A percentile compares a stretch with the other conserved stretches of the same genome.
phyloP scores from a whole-genome alignment of 2,329 filamentous ascomycete genomes.

The Pestalotiopsis sp. region DNA sequence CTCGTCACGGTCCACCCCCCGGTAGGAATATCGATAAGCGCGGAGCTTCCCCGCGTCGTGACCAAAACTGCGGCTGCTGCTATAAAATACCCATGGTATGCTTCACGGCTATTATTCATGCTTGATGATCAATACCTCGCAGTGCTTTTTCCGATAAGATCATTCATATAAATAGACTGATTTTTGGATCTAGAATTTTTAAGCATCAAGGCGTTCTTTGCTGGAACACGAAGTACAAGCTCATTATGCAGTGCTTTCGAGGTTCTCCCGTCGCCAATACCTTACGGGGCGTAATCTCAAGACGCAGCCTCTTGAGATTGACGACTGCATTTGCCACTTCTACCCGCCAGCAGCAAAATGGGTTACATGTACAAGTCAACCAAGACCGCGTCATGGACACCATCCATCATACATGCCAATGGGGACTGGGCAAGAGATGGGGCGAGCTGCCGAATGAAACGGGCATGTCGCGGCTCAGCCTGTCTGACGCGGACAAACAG shows the following conservation, averaged over 20 bases:
- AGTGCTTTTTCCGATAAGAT: too few relatives aligned
- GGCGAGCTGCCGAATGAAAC: conserved; percentile 60
- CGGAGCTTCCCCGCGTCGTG: not conserved
- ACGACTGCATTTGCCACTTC: not conserved
- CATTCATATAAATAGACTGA: too few relatives aligned
- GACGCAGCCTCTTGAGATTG: not conserved
- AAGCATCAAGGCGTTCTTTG: not conserved
- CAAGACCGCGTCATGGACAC: conserved; percentile 15
- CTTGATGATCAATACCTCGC: too few relatives aligned
- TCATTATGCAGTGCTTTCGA: not conserved
- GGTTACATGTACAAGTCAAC: conserved; percentile 5
- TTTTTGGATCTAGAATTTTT: too few relatives aligned
- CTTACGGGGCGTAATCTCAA: not conserved
- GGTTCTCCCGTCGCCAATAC: not conserved
- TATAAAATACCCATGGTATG: not conserved
- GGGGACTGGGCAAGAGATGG: conserved; percentile 9
- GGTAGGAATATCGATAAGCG: not conserved
- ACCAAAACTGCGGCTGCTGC: not conserved
- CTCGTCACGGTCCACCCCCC: not conserved
- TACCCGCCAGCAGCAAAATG: not conserved
- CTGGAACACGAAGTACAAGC: not conserved
- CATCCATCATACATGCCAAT: conserved; percentile 15
- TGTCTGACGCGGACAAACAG: conserved; percentile 71
- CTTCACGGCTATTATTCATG: not conserved
- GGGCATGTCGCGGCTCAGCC: conserved; percentile 75